Conservation (phyloP, 441 rosid species). For the Populus hybrid region DNA sequence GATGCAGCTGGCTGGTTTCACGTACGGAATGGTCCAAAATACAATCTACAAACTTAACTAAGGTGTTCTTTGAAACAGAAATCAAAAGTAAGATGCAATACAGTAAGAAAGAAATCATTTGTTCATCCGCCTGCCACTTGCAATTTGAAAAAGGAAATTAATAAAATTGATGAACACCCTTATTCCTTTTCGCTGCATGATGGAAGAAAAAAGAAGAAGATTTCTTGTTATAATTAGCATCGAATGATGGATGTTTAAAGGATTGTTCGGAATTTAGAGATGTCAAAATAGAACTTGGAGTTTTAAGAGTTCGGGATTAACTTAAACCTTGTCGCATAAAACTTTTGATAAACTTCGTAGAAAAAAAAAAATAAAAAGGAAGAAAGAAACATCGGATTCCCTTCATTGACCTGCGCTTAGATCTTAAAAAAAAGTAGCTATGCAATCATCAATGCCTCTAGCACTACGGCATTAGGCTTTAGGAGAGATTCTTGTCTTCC, state of each 20-base stretch:
- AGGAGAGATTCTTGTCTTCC: slow-evolving; percentile 24
- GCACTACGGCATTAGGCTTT: slow-evolving; percentile 19
- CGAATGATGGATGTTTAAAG: not conserved
- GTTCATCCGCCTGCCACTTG: not conserved
- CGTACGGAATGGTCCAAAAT: not conserved
- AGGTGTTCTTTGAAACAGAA: not conserved
- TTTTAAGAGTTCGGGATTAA: not conserved
- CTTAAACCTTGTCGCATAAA: not conserved
- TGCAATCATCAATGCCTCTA: slow-evolving; percentile 12
- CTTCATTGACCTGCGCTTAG: slow-evolving; percentile 21
- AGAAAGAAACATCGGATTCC: slow-evolving; percentile 28
- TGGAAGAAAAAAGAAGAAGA: not conserved
- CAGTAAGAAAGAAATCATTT: not conserved
- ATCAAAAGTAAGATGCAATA: not conserved
- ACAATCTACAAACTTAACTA: not conserved
- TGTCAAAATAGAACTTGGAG: not conserved
- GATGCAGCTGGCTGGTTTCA: not conserved
- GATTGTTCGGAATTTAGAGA: not conserved
- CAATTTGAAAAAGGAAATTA: not conserved
- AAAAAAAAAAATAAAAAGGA: too few species aligned
- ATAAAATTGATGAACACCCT: not conserved
- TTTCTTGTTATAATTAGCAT: not conserved
- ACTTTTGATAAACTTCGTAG: not conserved
- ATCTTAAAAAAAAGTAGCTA: slow-evolving; percentile 18
- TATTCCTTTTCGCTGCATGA: not conserved